A percentile compares a stretch with the other conserved stretches of the same genome.
Evolutionary conservation across 805 yeast species (phyloP).

Genomic region (Candida andamanensis): DNA sequence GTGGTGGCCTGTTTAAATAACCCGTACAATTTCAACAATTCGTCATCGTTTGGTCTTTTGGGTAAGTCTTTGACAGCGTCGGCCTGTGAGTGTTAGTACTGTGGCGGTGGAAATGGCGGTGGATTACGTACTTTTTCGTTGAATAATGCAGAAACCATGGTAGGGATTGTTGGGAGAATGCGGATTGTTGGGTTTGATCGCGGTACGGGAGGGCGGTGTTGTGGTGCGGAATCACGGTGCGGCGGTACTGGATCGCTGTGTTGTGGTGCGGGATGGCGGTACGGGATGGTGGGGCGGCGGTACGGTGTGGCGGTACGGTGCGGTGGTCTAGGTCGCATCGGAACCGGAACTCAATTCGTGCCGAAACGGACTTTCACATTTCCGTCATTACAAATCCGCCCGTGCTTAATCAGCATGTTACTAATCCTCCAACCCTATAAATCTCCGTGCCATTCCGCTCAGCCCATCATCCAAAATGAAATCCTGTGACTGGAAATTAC

Average conservation of each 20-base stretch:
- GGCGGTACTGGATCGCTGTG: too few species aligned
- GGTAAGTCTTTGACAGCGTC: slow-evolving; percentile 71
- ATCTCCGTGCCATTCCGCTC: neutral
- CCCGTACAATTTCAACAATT: slow-evolving; percentile 81
- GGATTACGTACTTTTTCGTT: slow-evolving; percentile 23
- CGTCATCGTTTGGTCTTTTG: slow-evolving; percentile 80
- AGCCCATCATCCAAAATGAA: neutral
- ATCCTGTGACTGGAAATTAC: slow-evolving; percentile 14
- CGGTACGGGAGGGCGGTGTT: too few species aligned
- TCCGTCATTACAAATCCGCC: too few species aligned
- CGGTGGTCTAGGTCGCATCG: too few species aligned
- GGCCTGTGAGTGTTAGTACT: slow-evolving; percentile 50
- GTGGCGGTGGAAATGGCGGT: too few species aligned
- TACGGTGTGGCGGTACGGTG: too few species aligned
- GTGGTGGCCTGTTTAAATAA: slow-evolving; percentile 95
- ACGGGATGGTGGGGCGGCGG: too few species aligned
- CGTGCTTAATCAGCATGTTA: too few species aligned
- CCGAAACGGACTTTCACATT: too few species aligned
- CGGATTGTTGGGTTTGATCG: too few species aligned
- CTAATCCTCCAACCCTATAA: neutral
- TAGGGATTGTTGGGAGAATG: slow-evolving; percentile 2
- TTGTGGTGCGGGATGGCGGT: too few species aligned
- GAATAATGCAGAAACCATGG: slow-evolving; percentile 30
- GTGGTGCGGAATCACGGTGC: too few species aligned
- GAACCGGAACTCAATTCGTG: neutral